Conservation (phyloP, 768 basidiomycete species). For the Cantharellus cinnabarinus region DNA sequence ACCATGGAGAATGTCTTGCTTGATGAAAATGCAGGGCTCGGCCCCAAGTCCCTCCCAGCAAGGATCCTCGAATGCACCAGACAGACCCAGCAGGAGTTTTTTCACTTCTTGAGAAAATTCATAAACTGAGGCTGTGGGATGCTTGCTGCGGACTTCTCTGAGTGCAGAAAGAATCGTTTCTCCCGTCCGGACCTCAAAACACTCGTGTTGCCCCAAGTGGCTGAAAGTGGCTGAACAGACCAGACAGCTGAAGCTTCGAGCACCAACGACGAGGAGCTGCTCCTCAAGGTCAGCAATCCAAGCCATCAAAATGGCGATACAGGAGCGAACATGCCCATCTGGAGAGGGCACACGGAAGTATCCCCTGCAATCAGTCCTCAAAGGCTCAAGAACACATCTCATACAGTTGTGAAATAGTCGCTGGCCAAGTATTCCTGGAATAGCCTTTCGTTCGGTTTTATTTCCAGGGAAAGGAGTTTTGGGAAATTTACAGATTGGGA, state of each 20-base stretch:
- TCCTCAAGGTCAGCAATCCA: conserved; percentile 9
- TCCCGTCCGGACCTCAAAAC: not conserved
- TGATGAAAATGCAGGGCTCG: conserved; percentile 15
- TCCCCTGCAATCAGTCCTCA: conserved; percentile 16
- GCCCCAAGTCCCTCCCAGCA: conserved; percentile 11
- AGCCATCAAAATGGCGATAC: conserved; percentile 22
- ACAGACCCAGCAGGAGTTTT: conserved; percentile 12
- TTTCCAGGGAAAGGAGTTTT: conserved; percentile 18
- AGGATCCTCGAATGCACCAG: conserved; percentile 15
- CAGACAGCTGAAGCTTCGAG: conserved; percentile 3
- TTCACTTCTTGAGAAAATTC: conserved; percentile 16
- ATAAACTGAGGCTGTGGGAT: conserved; percentile 27
- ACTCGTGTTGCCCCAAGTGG: not conserved
- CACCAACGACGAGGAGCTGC: conserved; percentile 5
- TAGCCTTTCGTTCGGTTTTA: conserved; percentile 4
- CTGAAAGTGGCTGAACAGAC: conserved; percentile 1
- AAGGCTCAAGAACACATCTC: conserved; percentile 15
- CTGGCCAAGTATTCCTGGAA: conserved; percentile 4
- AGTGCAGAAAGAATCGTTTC: not conserved
- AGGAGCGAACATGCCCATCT: conserved; percentile 16
- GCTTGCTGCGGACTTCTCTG: conserved; percentile 8
- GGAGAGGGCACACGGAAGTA: conserved; percentile 17
- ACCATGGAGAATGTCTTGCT: conserved; percentile 24
- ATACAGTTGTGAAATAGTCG: conserved; percentile 22
- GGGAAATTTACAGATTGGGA: conserved; percentile 20